Base-by-base conservation (phyloP, 1,284 basidiomycete genomes). In the Xanthoconium separans region DNA sequence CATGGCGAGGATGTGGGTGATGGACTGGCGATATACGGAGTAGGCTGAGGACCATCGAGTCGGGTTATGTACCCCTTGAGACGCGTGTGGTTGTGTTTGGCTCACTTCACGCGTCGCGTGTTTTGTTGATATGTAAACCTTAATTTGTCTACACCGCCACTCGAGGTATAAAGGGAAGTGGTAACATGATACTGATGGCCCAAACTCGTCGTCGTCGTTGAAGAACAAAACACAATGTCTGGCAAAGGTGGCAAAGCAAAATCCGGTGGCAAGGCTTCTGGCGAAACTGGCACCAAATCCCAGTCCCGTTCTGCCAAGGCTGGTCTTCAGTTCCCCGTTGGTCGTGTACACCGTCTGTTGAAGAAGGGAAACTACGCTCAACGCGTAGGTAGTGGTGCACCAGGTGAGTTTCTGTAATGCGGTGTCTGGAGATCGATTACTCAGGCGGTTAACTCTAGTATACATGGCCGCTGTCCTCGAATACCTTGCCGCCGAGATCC, bases 281-380 rank as follows among this genome's bases (percentile, higher is more conserved):
- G 73, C 53, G 79, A 81, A 18, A 64, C 73, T 47, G 79, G 72
- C 6, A 12, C 61, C 45, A 68, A 85, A 64, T 75, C 83, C 9
- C 75, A 83, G 66, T 91, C 91, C 47, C 87, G 92, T 61, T 93
- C 92, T 24, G 81, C 88, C 64, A 92, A 91, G 76, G 90, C 90
- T 62, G 87, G 91, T 60, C 84, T 94, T 58, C 91, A 92, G 66
- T 84, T 89, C 78, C 88, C 87, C 50, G 87, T 89, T 68, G 86
- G 87, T 75, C 86, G 87, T 82, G 86, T 89, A 67, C 87, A 90
- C 72, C 83, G 87, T 77, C 79, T 87, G 55, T 72, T 90, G 61
- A 86, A 87, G 78, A 81, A 80, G 72, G 85, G 86, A 55, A 88
- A 89, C 79, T 86, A 88, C 65, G 83, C 83, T 54, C 79, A 79